phyloP scores from a whole-genome alignment of 1,139 yeast genomes.

The Kodamaea sp. region DNA sequence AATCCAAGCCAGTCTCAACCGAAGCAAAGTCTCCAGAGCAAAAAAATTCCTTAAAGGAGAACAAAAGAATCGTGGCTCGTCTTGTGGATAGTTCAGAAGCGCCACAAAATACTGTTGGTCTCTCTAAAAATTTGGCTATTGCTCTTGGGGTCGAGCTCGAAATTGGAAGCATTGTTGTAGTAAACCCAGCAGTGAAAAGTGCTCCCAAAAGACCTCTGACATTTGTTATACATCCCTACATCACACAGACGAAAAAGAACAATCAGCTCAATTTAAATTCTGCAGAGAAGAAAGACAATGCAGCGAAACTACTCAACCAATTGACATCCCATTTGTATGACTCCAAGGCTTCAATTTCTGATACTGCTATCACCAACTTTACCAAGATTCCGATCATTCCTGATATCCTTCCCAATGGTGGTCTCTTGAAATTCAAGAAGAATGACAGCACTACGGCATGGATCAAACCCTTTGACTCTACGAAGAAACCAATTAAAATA shows the following conservation, averaged over 20 bases:
- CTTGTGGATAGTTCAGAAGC: slow-evolving; percentile 40
- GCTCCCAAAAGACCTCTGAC: slow-evolving; percentile 42
- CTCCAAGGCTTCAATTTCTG: slow-evolving; percentile 11
- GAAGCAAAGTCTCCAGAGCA: slow-evolving; percentile 14
- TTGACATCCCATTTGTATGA: slow-evolving; percentile 22
- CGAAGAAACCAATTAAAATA: slow-evolving; percentile 32
- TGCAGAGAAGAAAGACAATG: slow-evolving; percentile 30
- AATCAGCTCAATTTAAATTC: slow-evolving; percentile 30
- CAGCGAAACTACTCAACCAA: slow-evolving; percentile 17
- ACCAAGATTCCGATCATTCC: slow-evolving; percentile 52
- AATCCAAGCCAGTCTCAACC: slow-evolving; percentile 14
- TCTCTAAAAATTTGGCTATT: slow-evolving; percentile 57
- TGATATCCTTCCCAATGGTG: slow-evolving; percentile 60
- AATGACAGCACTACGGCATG: slow-evolving; percentile 46
- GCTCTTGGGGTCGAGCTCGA: slow-evolving; percentile 55
- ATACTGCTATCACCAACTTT: slow-evolving; percentile 48
- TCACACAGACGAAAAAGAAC: slow-evolving; percentile 42
- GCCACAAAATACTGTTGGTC: slow-evolving; percentile 50
- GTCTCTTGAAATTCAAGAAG: slow-evolving; percentile 54
- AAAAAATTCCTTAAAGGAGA: slow-evolving; percentile 29
- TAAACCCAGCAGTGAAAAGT: slow-evolving; percentile 52
- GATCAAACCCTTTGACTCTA: slow-evolving; percentile 36
- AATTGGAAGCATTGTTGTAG: slow-evolving; percentile 55
- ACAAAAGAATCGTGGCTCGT: slow-evolving; percentile 54
- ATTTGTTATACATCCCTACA: slow-evolving; percentile 56